phyloP scores from a whole-genome alignment of 345 rosid species.

The Euclidium syriacum region DNA sequence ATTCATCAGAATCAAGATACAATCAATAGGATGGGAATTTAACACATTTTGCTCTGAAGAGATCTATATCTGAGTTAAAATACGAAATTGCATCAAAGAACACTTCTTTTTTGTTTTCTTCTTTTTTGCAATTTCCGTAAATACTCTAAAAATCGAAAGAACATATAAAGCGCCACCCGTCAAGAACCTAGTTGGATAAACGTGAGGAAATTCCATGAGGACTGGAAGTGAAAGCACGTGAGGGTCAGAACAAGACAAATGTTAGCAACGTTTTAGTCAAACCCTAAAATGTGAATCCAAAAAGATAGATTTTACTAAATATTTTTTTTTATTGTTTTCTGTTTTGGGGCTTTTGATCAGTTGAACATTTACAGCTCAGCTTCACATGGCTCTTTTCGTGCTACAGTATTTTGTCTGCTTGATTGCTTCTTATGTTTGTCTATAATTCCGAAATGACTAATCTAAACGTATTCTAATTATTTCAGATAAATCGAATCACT shows the following conservation, averaged over 20 bases:
- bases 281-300: slow-evolving; percentile 30
- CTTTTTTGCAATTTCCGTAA: neutral
- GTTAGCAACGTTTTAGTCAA: slow-evolving; percentile 18
- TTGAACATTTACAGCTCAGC: slow-evolving; percentile 36
- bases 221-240: slow-evolving; percentile 25
- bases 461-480: neutral
- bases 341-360: slow-evolving; percentile 27
- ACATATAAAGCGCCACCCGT: slow-evolving; percentile 12
- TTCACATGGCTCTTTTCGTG: slow-evolving; percentile 38
- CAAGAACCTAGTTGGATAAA: slow-evolving; percentile 19
- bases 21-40: neutral
- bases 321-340: neutral
- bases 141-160: neutral
- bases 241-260: slow-evolving; percentile 23
- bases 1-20: neutral
- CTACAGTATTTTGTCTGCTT: slow-evolving; percentile 22
- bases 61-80: neutral
- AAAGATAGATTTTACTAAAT: slow-evolving; percentile 12
- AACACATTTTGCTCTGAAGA: neutral
- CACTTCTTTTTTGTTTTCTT: neutral
- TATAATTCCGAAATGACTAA: neutral
- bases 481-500: neutral
- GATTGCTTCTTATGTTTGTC: slow-evolving; percentile 12
- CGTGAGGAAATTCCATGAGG: slow-evolving; percentile 24
- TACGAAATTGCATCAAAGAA: neutral